A percentile compares a stretch with the other conserved stretches of the same genome.
Evolutionary conservation across 176 grass and related monocot species (phyloP).

Genomic region (Hordeum vulgare): MorexV3_pseudomolecules_assembly NC_058518.1:84430149-84430648

Average conservation of each 20-base stretch:
- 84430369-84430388: neutral
- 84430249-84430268: constrained; percentile 31
- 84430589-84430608: constrained; percentile 52
- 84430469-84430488: neutral
- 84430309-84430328: neutral
- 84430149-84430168: constrained; percentile 25
- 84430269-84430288: neutral
- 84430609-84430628: constrained; percentile 69
- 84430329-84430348: neutral
- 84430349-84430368: neutral
- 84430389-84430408: neutral
- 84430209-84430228: constrained; percentile 60
- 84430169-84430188: constrained; percentile 72
- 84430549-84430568: neutral
- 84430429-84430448: neutral
- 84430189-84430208: constrained; percentile 62
- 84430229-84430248: constrained; percentile 49
- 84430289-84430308: neutral
- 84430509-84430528: neutral
- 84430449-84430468: neutral
- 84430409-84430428: neutral
- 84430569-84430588: constrained; percentile 22
- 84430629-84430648: constrained; percentile 83
- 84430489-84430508: neutral
- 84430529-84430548: constrained; percentile 4